These are phyloP conservation scores for Coniochaeta sp. DNA, from an alignment of 2,329 filamentous ascomycete genomes.

Conservation along the genomic window DNA sequence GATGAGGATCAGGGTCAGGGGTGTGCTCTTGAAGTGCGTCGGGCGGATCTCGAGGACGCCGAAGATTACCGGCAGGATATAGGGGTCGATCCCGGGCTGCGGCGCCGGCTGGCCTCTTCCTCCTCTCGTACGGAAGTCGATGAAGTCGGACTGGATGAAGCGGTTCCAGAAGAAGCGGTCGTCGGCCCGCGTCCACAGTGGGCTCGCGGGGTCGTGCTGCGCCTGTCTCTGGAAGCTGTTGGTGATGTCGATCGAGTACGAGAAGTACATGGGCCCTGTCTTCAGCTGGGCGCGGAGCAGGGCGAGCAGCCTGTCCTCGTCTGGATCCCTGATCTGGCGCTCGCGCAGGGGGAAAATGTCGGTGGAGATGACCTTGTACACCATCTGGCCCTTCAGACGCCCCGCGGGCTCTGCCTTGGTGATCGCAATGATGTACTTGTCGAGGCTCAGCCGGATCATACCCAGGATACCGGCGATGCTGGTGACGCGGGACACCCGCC, in stretches of 20 bases:
- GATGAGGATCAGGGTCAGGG: conserved; percentile 79
- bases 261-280: conserved; percentile 91
- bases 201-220: conserved; percentile 60
- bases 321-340: conserved; percentile 79
- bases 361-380: conserved; percentile 86
- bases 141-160: conserved; percentile 83
- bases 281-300: conserved; percentile 77
- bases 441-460: conserved; percentile 85
- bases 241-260: conserved; percentile 92
- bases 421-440: conserved; percentile 96
- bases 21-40: conserved; percentile 76
- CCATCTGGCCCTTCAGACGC: conserved; percentile 87
- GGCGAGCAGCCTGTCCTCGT: conserved; percentile 85
- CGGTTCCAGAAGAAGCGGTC: conserved; percentile 99
- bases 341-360: conserved; percentile 93
- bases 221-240: conserved; percentile 95
- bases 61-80: conserved; percentile 91
- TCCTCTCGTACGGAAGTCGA: conserved; percentile 69
- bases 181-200: conserved; percentile 87
- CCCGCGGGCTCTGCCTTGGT: conserved; percentile 90
- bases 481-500: conserved; percentile 66
- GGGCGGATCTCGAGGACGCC: conserved; percentile 90
- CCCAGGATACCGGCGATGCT: conserved; percentile 94
- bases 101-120: conserved; percentile 57
- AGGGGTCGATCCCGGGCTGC: conserved; percentile 77